Evolutionary conservation across 306 rosid species (phyloP).

Genomic region (Quercus suber): DNA sequence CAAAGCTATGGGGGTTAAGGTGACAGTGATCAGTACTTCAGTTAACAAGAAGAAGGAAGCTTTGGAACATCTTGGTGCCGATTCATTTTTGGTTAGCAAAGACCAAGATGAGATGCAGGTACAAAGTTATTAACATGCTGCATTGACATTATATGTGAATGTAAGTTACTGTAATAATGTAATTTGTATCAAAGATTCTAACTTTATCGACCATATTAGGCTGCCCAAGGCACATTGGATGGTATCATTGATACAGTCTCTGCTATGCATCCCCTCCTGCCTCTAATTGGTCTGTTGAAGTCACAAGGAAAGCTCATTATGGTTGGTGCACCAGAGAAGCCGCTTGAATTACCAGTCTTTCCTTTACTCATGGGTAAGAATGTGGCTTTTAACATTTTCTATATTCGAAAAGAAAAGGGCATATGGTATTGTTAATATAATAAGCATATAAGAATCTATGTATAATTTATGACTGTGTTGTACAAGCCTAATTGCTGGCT

Average conservation of each 20-base stretch:
- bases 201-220: neutral
- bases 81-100: slow-evolving; percentile 21
- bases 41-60: slow-evolving; percentile 18
- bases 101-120: slow-evolving; percentile 22
- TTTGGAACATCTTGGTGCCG: slow-evolving; percentile 23
- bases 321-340: slow-evolving; percentile 41
- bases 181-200: neutral
- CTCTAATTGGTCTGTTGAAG: slow-evolving; percentile 41
- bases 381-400: neutral
- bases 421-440: too few species aligned
- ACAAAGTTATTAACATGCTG: neutral
- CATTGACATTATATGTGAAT: neutral
- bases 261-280: slow-evolving; percentile 37
- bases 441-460: too few species aligned
- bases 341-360: slow-evolving; percentile 29
- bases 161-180: too few species aligned
- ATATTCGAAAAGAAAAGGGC: too few species aligned
- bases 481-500: neutral
- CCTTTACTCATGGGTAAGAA: slow-evolving; percentile 25
- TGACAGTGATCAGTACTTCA: slow-evolving; percentile 28
- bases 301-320: slow-evolving; percentile 45
- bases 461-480: neutral
- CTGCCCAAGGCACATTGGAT: slow-evolving; percentile 34
- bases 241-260: slow-evolving; percentile 59
- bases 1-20: slow-evolving; percentile 27